Base-by-base conservation (phyloP, 805 yeast genomes). In the Nakazawaea molendinolei region DNA sequence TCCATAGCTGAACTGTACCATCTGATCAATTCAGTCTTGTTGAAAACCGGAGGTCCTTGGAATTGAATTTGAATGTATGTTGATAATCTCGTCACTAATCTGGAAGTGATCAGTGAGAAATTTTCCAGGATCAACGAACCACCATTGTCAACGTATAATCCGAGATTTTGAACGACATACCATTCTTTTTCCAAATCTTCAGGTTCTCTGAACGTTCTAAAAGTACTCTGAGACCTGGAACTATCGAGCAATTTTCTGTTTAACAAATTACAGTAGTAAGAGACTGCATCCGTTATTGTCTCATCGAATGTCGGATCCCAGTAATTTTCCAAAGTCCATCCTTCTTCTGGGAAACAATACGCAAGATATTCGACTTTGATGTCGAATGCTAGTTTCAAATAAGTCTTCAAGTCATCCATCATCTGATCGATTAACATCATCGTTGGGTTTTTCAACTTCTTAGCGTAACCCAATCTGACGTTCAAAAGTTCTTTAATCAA, bases 401-500 rank as follows among this genome's bases (percentile, higher is more conserved):
- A 86, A 2, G 79, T 70, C 46, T 79, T 79, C 53, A 90, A 82
- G 53, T 86, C 95, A 31, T 76, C 87, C 42, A 90, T 73, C 71
- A 86, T 81, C 58, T 90, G 96, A 56, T 92, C 98, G 47, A 92
- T 85, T 79, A 86, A 85, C 87, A 86, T 83, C 77, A 89, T 75
- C 0, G 97, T 87, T 2, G 96, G 95, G 48, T 81, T 83, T 35
- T 71, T 75, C 32, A 90, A 60, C 50, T 81, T 82, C 53, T 73
- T 68, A 2, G 97, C 95, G 53, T 85, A 87, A 2, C 69, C 63
- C 30, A 90, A 63, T 45, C 97, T 70, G 28, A 84, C 72, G 23
- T 71, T 69, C 28, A 89, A 80, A 34, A 86, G 72, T 48, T 86
- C 95, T 49, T 79, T 81, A 48, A 87, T 79, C 30, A 92, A 63